A percentile compares a stretch with the other conserved stretches of the same genome.
phyloP scores from a whole-genome alignment of 306 rosid species.

The Lotus japonicus region DNA sequence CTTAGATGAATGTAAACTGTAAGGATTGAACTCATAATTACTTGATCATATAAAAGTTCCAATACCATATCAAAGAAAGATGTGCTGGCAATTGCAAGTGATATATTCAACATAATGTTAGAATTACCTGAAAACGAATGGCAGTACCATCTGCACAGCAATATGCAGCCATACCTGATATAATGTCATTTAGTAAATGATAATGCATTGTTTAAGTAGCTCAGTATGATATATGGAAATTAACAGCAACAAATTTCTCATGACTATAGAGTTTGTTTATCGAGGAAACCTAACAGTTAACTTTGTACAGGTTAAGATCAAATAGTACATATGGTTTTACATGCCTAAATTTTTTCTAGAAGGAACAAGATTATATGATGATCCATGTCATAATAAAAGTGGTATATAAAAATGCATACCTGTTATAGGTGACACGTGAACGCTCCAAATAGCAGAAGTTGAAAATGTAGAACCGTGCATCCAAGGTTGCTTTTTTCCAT shows the following conservation, averaged over 20 bases:
- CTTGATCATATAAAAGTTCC: not conserved
- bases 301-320: not conserved
- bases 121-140: constrained; percentile 68
- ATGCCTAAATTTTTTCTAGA: not conserved
- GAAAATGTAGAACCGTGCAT: constrained; percentile 46
- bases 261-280: not conserved
- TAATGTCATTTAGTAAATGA: not conserved
- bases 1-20: not conserved
- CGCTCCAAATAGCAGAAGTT: constrained; percentile 76
- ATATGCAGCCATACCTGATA: constrained; percentile 80
- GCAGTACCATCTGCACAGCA: constrained; percentile 78
- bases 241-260: not conserved
- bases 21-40: not conserved
- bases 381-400: not conserved
- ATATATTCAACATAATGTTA: constrained; percentile 11
- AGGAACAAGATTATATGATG: not conserved
- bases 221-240: not conserved
- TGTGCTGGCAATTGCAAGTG: constrained; percentile 1
- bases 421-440: constrained; percentile 71
- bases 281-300: not conserved
- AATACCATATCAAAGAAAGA: not conserved
- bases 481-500: constrained; percentile 63
- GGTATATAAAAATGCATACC: constrained; percentile 37
- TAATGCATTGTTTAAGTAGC: not conserved
- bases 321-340: not conserved